Evolutionary conservation across 805 yeast species (phyloP).

Genomic region (Debaryomyces maramus): DNA sequence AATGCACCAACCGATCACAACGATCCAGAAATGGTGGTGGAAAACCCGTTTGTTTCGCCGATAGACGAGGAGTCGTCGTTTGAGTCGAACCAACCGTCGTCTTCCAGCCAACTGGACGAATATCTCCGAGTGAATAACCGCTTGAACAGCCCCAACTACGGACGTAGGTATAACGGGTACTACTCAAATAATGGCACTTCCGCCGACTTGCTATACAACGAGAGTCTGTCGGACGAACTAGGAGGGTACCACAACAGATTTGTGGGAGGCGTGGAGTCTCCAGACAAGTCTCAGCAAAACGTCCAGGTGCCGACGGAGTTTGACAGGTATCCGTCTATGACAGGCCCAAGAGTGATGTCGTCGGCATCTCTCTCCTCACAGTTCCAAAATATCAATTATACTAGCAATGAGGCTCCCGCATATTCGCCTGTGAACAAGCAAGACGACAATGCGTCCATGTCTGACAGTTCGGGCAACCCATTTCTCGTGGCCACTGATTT

Average conservation of each 20-base stretch:
- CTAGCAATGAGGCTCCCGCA: conserved; percentile 6
- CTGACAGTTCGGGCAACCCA: conserved; percentile 23
- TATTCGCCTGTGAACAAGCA: too few species aligned
- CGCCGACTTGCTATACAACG: conserved; percentile 32
- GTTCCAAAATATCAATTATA: too few species aligned
- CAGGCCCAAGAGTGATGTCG: conserved; percentile 56
- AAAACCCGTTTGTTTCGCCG: conserved; percentile 2
- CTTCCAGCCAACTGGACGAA: conserved; percentile 1
- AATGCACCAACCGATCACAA: conserved; percentile 18
- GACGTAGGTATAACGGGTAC: conserved; percentile 27
- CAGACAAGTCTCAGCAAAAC: too few species aligned
- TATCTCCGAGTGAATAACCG: conserved; percentile 2
- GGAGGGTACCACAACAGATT: too few species aligned
- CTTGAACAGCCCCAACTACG: background rate
- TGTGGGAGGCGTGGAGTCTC: too few species aligned
- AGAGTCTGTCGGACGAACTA: conserved; percentile 4
- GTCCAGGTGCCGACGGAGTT: conserved; percentile 51
- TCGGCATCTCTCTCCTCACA: conserved; percentile 33
- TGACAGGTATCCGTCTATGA: conserved; percentile 66
- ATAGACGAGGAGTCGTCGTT: conserved; percentile 3
- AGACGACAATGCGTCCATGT: conserved; percentile 17
- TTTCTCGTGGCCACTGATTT: conserved; percentile 55
- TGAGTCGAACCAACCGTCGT: conserved; percentile 1
- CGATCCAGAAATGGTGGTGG: conserved; percentile 1
- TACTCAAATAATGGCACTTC: conserved; percentile 40